phyloP scores from a whole-genome alignment of 2,329 filamentous ascomycete genomes.

The Cryphonectria nitschkei region DNA sequence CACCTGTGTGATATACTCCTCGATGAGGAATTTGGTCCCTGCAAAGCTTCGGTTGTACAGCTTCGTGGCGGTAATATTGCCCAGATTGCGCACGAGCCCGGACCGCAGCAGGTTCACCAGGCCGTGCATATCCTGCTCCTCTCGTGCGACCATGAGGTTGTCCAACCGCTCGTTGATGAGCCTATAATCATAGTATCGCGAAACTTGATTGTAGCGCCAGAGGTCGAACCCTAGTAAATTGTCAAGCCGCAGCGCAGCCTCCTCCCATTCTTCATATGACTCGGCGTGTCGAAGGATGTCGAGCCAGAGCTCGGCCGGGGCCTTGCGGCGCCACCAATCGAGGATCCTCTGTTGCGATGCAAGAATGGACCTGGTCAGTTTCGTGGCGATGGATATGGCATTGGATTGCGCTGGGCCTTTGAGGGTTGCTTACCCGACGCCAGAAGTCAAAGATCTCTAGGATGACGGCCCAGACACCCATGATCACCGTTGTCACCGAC shows the following conservation, averaged over 20 bases:
- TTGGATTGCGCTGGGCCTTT: no score
- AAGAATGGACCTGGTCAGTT: conserved; percentile 7
- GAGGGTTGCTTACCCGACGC: conserved; percentile 54
- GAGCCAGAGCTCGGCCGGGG: conserved; percentile 66
- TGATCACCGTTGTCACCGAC: conserved; percentile 38
- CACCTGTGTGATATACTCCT: conserved; percentile 86
- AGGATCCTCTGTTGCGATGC: conserved; percentile 61
- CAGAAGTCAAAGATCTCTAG: conserved; percentile 66
- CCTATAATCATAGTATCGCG: conserved; percentile 82
- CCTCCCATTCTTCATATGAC: conserved; percentile 84
- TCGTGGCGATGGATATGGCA: background rate
- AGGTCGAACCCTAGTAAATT: conserved; percentile 78
- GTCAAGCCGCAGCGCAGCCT: conserved; percentile 82
- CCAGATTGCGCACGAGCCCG: conserved; percentile 81
- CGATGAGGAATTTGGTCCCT: conserved; percentile 87
- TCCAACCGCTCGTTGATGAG: conserved; percentile 79
- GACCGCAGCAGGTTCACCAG: conserved; percentile 81
- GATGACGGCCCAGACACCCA: conserved; percentile 60
- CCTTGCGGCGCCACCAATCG: conserved; percentile 69
- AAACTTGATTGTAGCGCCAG: conserved; percentile 82
- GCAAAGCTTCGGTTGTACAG: conserved; percentile 85
- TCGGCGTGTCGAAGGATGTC: conserved; percentile 67
- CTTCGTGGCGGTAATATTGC: conserved; percentile 81
- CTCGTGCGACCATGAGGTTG: conserved; percentile 53
- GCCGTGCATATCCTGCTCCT: conserved; percentile 65